Percentiles rank a stretch among this genome's conserved stretches.
These are phyloP conservation scores for Mycothermus thermophilus DNA, from an alignment of 495 filamentous ascomycete genomes.

Conservation along the genomic window DNA sequence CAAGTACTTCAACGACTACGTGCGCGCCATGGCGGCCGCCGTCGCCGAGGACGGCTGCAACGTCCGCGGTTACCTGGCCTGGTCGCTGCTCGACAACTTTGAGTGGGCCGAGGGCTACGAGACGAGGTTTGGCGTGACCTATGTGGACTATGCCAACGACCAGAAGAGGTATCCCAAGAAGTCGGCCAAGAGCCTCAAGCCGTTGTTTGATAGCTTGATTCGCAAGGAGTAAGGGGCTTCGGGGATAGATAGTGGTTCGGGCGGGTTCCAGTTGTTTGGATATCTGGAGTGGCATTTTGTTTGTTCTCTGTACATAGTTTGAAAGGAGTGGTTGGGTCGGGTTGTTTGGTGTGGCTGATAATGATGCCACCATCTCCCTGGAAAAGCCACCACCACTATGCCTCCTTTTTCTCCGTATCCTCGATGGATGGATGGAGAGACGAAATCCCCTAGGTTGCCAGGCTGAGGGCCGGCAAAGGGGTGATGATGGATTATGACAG, in stretches of 20 bases:
- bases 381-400: too few relatives aligned
- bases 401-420: too few relatives aligned
- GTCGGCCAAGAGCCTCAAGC: conserved; percentile 51
- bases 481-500: too few relatives aligned
- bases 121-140: conserved; percentile 69
- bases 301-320: not conserved
- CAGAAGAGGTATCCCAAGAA: conserved; percentile 70
- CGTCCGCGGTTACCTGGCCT: conserved; percentile 61
- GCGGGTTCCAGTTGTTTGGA: not conserved
- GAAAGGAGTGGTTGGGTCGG: too few relatives aligned
- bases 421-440: too few relatives aligned
- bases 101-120: conserved; percentile 70
- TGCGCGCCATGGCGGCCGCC: conserved; percentile 56
- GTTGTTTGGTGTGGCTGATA: too few relatives aligned
- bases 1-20: conserved; percentile 61
- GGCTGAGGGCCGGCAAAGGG: too few relatives aligned
- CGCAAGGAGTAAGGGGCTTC: conserved; percentile 26
- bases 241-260: not conserved
- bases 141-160: conserved; percentile 58
- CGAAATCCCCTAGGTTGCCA: too few relatives aligned
- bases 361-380: too few relatives aligned
- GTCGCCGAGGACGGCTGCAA: conserved; percentile 53
- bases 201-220: conserved; percentile 47
- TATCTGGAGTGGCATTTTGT: not conserved
- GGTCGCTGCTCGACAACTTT: conserved; percentile 67